phyloP scores from a whole-genome alignment of 1,139 yeast genomes.

The Candida anutae region DNA sequence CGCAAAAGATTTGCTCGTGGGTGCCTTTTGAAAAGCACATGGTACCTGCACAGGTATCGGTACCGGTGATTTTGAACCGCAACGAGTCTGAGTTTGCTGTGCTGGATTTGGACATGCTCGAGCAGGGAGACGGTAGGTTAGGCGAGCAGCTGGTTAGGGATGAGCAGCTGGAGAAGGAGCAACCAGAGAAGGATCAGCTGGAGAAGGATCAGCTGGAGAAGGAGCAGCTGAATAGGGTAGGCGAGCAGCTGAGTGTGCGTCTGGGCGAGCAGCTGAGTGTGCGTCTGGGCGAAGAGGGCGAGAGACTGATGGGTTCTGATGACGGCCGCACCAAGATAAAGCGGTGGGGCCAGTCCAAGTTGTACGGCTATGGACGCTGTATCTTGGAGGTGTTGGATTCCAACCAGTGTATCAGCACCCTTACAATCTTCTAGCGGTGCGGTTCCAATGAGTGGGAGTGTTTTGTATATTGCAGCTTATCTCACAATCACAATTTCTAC shows the following conservation, averaged over 20 bases:
- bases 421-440: slow-evolving; percentile 17
- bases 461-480: too few relatives aligned
- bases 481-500: too few relatives aligned
- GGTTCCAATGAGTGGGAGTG: too few relatives aligned
- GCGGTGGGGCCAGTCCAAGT: slow-evolving; percentile 48
- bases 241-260: too few relatives aligned
- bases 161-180: slow-evolving; percentile 1
- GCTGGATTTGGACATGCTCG: slow-evolving; percentile 30
- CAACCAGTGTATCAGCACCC: slow-evolving; percentile 25
- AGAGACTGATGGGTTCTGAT: too few relatives aligned
- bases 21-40: slow-evolving; percentile 23
- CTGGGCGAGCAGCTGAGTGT: too few relatives aligned
- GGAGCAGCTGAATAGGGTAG: too few relatives aligned
- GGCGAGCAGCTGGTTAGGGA: background rate
- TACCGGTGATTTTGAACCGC: slow-evolving; percentile 42
- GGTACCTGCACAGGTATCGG: slow-evolving; percentile 17
- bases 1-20: slow-evolving; percentile 18
- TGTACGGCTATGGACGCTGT: slow-evolving; percentile 38
- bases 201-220: background rate
- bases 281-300: too few relatives aligned
- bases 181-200: background rate
- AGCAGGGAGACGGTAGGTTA: slow-evolving; percentile 5
- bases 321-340: slow-evolving; percentile 7
- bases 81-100: slow-evolving; percentile 42
- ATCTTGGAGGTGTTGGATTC: slow-evolving; percentile 49